Conservation (phyloP, 495 filamentous ascomycete species). For the Aspergillus olivimuriae region DNA sequence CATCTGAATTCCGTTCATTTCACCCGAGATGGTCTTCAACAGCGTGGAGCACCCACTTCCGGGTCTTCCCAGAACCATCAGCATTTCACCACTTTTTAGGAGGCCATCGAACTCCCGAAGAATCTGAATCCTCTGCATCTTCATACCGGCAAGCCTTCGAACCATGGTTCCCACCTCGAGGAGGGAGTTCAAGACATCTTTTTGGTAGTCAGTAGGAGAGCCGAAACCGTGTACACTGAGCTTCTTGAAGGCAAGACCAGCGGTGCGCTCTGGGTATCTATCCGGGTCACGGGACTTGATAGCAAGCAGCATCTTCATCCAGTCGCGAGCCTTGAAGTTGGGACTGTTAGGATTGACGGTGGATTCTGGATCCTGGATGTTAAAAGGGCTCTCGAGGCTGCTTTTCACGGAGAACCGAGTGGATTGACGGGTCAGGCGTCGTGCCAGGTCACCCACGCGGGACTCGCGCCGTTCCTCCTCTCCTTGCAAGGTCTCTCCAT, state of each 20-base stretch:
- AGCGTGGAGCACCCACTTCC: constrained; percentile 66
- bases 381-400: constrained; percentile 15
- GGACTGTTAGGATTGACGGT: constrained; percentile 21
- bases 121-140: constrained; percentile 56
- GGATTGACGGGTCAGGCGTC: constrained; percentile 16
- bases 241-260: constrained; percentile 42
- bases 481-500: constrained; percentile 12
- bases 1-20: constrained; percentile 63
- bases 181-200: constrained; percentile 63
- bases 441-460: constrained; percentile 10
- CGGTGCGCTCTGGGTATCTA: constrained; percentile 15
- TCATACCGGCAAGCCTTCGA: constrained; percentile 33
- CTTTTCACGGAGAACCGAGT: constrained; percentile 13
- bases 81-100: constrained; percentile 68
- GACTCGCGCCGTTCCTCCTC: constrained; percentile 9
- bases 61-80: constrained; percentile 71
- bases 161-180: constrained; percentile 45
- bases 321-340: constrained; percentile 23
- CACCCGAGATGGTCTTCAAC: constrained; percentile 61
- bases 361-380: constrained; percentile 13
- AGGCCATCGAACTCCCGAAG: constrained; percentile 66
- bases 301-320: constrained; percentile 22
- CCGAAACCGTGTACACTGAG: constrained; percentile 73
- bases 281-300: constrained; percentile 16
- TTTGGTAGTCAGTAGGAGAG: constrained; percentile 70